Evolutionary conservation across 768 basidiomycete genomes (phyloP).

Genomic region (Arthromyces matolae): DNA sequence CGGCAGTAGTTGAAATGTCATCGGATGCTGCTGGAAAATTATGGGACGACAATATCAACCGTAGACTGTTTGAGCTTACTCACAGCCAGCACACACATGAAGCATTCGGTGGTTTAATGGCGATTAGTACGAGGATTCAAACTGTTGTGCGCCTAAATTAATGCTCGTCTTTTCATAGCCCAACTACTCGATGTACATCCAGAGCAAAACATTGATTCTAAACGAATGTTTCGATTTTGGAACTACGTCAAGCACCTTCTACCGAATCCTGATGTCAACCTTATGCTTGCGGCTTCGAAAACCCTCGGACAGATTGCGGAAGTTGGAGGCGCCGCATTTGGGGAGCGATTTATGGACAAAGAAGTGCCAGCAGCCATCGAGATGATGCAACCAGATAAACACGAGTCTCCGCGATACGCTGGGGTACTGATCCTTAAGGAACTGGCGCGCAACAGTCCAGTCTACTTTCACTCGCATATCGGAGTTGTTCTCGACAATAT

Average conservation of each 20-base stretch:
- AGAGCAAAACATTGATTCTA: slow-evolving; percentile 80
- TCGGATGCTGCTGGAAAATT: slow-evolving; percentile 77
- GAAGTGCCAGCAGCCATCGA: slow-evolving; percentile 85
- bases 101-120: slow-evolving; percentile 81
- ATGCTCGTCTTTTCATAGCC: slow-evolving; percentile 37
- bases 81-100: slow-evolving; percentile 77
- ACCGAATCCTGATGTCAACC: slow-evolving; percentile 84
- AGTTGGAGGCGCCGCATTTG: slow-evolving; percentile 78
- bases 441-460: slow-evolving; percentile 83
- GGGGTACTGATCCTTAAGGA: slow-evolving; percentile 94
- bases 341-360: slow-evolving; percentile 85
- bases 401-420: slow-evolving; percentile 85
- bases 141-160: neutral
- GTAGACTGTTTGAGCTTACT: slow-evolving; percentile 74
- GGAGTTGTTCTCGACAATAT: slow-evolving; percentile 89
- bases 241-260: slow-evolving; percentile 93
- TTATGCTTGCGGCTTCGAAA: slow-evolving; percentile 94
- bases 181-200: slow-evolving; percentile 72
- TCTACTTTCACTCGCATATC: slow-evolving; percentile 86
- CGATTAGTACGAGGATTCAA: slow-evolving; percentile 62
- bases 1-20: slow-evolving; percentile 74
- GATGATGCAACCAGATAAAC: slow-evolving; percentile 72
- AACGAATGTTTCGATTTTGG: slow-evolving; percentile 80
- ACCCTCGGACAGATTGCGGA: slow-evolving; percentile 84
- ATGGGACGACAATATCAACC: slow-evolving; percentile 84